Base-by-base conservation (phyloP, 106 monocot genomes). In the Chionographis japonica region DNA sequence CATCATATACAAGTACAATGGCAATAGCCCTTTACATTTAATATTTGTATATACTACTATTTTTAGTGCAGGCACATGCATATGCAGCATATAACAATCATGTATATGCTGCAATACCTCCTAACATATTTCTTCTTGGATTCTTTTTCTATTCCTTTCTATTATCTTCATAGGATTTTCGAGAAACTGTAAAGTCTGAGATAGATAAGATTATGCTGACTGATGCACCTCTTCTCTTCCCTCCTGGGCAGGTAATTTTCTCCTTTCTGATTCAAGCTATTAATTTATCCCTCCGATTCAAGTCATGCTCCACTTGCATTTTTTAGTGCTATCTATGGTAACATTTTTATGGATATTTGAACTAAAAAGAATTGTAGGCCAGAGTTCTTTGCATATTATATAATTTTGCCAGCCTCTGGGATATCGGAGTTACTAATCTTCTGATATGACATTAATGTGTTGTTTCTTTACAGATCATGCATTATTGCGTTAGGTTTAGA, bases 201-300 rank as follows among this genome's bases (percentile, higher is more conserved):
- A 78, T 75, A 58, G 88, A 97, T 76, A 86, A 66, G 68, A 82
- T 76, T 38, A 85, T 97, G 92, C 74, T 97, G 20, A 97, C 95
- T 66, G 95, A 97, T 78, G 92, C 89, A 72, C 89, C 95, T 66
- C 92, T 97, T 60, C 92, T 92, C 68, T 97, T 84, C 63, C 61
- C 95, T 74, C 95, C 92, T 72, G 95, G 89, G 18, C 92, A 92
- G 89, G 95, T 92, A 78, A 60, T 60, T 27, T 49, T 37, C 40
- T 37, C 74, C 11, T 60, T 17, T 51, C 35, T 56, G 50, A 12
- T 52, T 55, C 40, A 52, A 15, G 40, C 9, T 46, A 6, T 46
- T 0, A 46, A 46, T 46, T 46, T 46, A 46, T 46, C 46, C 9
- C 46, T 3, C 20, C 3, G 35, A 36, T 35, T 74, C 2, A 54